phyloP scores from a whole-genome alignment of 768 basidiomycete genomes.

The Agaricus blazei region DNA sequence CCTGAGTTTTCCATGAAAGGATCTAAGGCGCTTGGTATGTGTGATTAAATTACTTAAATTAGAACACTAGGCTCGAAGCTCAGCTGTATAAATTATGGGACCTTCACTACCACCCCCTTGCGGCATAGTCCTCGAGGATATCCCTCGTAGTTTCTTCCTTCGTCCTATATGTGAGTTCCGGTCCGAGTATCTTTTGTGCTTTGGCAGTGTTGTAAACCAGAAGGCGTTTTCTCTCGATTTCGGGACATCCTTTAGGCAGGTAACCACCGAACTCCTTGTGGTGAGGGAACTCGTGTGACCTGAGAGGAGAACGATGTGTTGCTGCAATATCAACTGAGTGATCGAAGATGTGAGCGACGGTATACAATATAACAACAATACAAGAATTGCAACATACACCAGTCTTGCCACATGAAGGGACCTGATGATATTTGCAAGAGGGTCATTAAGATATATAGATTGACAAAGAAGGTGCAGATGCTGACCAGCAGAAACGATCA shows the following conservation, averaged over 20 bases:
- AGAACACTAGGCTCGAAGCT: too few species aligned
- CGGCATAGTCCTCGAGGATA: neutral
- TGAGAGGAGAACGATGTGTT: too few species aligned
- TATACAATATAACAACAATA: too few species aligned
- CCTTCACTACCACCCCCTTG: neutral
- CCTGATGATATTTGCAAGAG: neutral
- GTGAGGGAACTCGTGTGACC: too few species aligned
- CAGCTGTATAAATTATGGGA: too few species aligned
- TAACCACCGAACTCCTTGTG: neutral
- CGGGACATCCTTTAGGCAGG: neutral
- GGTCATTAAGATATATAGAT: neutral
- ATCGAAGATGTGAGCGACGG: neutral
- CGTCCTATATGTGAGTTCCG: neutral
- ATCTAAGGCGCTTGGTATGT: too few species aligned
- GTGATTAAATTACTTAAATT: too few species aligned
- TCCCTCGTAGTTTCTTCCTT: neutral
- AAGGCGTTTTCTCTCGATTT: neutral
- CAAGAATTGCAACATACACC: neutral
- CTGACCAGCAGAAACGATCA: constrained; percentile 3
- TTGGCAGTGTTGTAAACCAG: neutral
- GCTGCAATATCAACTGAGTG: neutral
- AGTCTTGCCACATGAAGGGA: constrained; percentile 4
- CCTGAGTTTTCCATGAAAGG: too few species aligned
- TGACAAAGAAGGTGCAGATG: neutral
- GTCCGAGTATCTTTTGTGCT: neutral